Base-by-base conservation (phyloP, 495 filamentous ascomycete species). In the Penicillium odoratum region DNA sequence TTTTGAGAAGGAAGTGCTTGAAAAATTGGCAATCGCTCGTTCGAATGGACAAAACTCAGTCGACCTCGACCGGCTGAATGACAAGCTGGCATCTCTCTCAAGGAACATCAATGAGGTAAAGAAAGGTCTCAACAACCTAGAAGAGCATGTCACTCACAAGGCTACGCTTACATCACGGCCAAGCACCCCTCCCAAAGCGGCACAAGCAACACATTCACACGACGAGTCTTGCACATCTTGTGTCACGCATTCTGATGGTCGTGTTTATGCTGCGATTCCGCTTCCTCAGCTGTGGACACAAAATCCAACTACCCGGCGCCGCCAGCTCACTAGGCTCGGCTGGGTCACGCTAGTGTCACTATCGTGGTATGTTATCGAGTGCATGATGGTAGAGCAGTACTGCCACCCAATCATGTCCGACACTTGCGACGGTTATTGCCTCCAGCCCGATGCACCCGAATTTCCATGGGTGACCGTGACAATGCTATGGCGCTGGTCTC, bases 61-160 rank as follows among this genome's bases (percentile, higher is more conserved):
- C 42, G 76, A 86, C 13, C 69, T 85, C n/a, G 74, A 79, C 34
- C 76, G 81, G 48, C 79, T 92, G 75, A 81, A 79, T 53, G 76
- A 80, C 57, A 81, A 83, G 5, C 69, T 89, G 10, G 72, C 79
- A 48, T 85, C 81, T 3, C 79, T 88, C 21, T 75, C 80, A 33
- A 74, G 81, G 3, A 84, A 84, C 55, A 89, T 92, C 57, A 79
- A 80, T 2, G 83, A 85, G 25, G 83, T 89, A 21, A 86, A 85
- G 57, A 78, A 81, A 49, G 87, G 86, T 3, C 83, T 92, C 34
- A 78, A 84, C 59, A 76, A 81, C 15, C 73, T 91, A n/a, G 87
- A 89, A 71, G 73, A 81, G 33, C 78, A 83, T 53, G 73, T 90
- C 31, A 76, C 74, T 30, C 71, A 66, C 2, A 71, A 80, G n/a